phyloP scores from a whole-genome alignment of 176 grass and related monocot genomes.

The Melocanna baccifera region DNA sequence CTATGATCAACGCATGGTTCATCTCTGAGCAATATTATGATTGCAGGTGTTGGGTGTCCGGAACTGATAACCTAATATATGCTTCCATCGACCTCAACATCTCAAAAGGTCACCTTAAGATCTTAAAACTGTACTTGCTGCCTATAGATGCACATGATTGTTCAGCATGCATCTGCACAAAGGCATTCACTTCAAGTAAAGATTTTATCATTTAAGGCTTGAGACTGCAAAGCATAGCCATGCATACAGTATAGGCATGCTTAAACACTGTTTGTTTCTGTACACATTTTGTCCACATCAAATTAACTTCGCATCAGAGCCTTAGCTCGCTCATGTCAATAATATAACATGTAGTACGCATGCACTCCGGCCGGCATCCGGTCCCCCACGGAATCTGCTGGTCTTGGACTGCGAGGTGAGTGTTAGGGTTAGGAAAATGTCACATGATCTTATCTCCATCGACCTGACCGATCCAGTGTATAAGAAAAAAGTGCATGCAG shows the following conservation, averaged over 20 bases:
- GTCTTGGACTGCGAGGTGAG: constrained; percentile 19
- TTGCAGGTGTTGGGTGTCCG: constrained; percentile 37
- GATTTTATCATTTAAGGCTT: background rate
- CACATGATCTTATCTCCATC: constrained; percentile 22
- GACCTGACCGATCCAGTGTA: background rate
- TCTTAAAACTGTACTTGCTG: constrained; percentile 16
- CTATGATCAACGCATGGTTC: constrained; percentile 30
- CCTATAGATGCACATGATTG: background rate
- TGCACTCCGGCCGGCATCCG: constrained; percentile 33
- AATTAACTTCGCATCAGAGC: constrained; percentile 33
- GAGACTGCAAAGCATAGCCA: background rate
- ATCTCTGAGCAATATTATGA: constrained; percentile 38
- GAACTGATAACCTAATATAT: constrained; percentile 37
- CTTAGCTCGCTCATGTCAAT: constrained; percentile 10
- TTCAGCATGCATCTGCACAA: constrained; percentile 8
- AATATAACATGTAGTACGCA: constrained; percentile 32
- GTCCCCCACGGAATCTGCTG: constrained; percentile 44
- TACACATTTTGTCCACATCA: constrained; percentile 26
- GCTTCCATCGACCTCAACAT: background rate
- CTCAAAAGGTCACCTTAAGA: constrained; percentile 12
- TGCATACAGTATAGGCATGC: background rate
- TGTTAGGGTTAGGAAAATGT: constrained; percentile 45
- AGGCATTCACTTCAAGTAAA: background rate
- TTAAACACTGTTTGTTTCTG: constrained; percentile 24
- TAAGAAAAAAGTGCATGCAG: background rate